Base-by-base conservation (phyloP, 768 basidiomycete species). In the Kwoniella newhampshirensis region DNA sequence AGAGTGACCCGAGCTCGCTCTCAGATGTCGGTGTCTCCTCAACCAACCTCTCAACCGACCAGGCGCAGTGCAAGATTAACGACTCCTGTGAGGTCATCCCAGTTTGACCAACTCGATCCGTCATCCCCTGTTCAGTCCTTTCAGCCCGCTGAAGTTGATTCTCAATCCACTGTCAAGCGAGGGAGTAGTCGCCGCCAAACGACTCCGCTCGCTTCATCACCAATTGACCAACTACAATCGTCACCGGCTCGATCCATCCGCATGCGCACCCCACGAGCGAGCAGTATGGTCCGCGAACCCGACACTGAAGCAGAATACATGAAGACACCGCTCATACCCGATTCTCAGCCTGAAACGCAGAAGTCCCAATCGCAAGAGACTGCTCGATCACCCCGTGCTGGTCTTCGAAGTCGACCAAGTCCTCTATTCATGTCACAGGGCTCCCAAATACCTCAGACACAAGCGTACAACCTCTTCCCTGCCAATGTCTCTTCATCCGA, bases 391-490 rank as follows among this genome's bases (percentile, higher is more conserved):
- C 41, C 48, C 4, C 23, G 17, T 50, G 25, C 13, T 15, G 41
- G 18, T 20, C 42, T 23, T 45, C 18, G 53, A 37, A 42, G 30
- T 1, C 37, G 28, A 3, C 48, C 48, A n/a, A 36, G 39, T 7
- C 54, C 54, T 2, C 39, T 62, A 11, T 62, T 62, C 51, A 57
- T 62, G 56, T 46, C 56, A 5, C 61, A 57, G 23, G 61, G 61
- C 18, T 58, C 61, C 2, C 61, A 58, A 20, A 30, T 58, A 2
- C 61, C 55, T 3, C 46, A 52, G 9, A 62, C 61, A 37, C 61
- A 62, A 54, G 54, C 54, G 11, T 61, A 61, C 43, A 61, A 56
- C 21, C 28, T 54, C 20, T 54, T 54, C 26, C 46, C 46, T 4
- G 47, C 47, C 9, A 50, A 36, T 15, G n/a, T 40, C 12, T 52